phyloP scores from a whole-genome alignment of 345 rosid species.

The Physaria fendleri region DNA sequence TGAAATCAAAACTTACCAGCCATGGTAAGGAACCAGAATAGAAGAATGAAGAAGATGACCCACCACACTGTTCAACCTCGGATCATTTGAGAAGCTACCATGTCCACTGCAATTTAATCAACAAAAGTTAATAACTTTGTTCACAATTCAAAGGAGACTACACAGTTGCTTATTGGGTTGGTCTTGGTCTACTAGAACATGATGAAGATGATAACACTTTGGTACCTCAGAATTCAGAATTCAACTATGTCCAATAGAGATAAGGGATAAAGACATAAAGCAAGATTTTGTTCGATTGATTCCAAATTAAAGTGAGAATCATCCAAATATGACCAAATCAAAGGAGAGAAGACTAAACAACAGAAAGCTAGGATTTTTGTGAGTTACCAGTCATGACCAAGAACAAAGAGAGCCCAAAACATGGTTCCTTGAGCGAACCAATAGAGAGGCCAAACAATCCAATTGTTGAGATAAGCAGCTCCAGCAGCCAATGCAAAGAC shows the following conservation, averaged over 20 bases:
- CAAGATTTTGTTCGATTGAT: background rate
- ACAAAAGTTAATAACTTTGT: background rate
- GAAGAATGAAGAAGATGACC: constrained; percentile 92
- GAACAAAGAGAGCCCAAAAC: constrained; percentile 98
- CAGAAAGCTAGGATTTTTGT: background rate
- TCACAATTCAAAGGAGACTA: constrained; percentile 1
- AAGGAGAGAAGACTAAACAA: background rate
- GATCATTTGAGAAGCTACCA: constrained; percentile 78
- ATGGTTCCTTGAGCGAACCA: constrained; percentile 89
- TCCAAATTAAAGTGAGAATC: constrained; percentile 3
- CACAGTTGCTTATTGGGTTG: background rate
- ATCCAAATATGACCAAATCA: constrained; percentile 20
- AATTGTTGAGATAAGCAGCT: too few relatives aligned
- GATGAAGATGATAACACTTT: constrained; percentile 1
- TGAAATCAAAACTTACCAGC: constrained; percentile 55
- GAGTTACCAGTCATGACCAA: constrained; percentile 88
- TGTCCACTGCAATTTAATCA: constrained; percentile 55
- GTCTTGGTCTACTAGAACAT: constrained; percentile 3
- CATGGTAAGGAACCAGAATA: constrained; percentile 89
- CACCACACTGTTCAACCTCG: constrained; percentile 59
- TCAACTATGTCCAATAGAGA: constrained; percentile 4
- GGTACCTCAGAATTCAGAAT: background rate
- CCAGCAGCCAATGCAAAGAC: too few relatives aligned
- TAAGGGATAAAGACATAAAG: background rate
- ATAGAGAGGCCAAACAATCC: too few relatives aligned